These are phyloP conservation scores for Cokeromyces recurvatus DNA, from an alignment of 371 early-diverging fungal species.

Conservation along the genomic window DNA sequence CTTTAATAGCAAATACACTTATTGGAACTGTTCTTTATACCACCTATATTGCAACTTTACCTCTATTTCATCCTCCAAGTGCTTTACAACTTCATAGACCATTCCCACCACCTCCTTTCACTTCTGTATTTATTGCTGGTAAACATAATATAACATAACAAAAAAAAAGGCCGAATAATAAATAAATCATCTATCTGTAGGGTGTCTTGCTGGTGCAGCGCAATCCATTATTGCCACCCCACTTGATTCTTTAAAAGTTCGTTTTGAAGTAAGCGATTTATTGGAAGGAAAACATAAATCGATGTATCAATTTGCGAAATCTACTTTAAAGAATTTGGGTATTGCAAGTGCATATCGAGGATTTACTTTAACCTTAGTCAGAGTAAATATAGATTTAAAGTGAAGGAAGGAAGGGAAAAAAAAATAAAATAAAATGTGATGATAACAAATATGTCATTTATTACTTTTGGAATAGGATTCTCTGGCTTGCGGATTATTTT, in stretches of 20 bases:
- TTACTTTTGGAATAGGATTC: constrained; percentile 61
- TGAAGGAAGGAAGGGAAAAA: too few species aligned
- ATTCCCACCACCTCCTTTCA: constrained; percentile 56
- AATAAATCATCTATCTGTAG: constrained; percentile 9
- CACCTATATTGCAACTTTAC: constrained; percentile 53
- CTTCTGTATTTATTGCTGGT: constrained; percentile 56
- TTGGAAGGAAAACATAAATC: constrained; percentile 69
- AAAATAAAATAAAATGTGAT: too few species aligned
- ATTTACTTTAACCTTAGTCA: constrained; percentile 57
- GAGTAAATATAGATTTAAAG: constrained; percentile 30
- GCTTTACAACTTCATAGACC: constrained; percentile 51
- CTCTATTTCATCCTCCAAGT: constrained; percentile 55
- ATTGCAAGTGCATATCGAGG: constrained; percentile 67
- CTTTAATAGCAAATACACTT: constrained; percentile 67
- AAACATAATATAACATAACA: not conserved
- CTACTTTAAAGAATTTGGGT: constrained; percentile 60
- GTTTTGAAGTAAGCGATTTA: constrained; percentile 73
- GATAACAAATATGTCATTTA: too few species aligned
- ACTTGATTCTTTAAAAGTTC: constrained; percentile 67
- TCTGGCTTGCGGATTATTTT: constrained; percentile 68
- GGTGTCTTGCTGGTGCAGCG: constrained; percentile 70
- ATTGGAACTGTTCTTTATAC: constrained; percentile 69
- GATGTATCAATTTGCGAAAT: constrained; percentile 63
- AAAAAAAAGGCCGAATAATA: too few species aligned
- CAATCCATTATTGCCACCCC: constrained; percentile 75